Evolutionary conservation across 805 yeast genomes (phyloP), one percentile per base, ranked within the genome.

Genomic region (Zygoascus flipseniorum): DNA sequence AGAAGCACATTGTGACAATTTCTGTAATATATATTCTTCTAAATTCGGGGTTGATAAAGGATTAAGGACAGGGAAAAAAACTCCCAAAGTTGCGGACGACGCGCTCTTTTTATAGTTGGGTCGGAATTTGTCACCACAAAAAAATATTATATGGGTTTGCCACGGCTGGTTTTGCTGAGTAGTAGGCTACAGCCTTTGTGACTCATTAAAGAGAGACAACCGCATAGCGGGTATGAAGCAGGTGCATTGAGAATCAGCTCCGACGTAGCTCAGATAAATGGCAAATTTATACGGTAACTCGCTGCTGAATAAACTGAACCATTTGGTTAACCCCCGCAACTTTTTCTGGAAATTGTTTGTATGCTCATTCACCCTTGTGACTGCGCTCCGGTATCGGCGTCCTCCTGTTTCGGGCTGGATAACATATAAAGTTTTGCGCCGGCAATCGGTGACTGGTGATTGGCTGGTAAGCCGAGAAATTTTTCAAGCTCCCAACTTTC

Each of bases 1-100:
- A 50, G 44, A 50, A 50, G 48, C 48, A 50, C 53, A 50, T 50
- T 44, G 26, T 50, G 42, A 26, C 45, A 18, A 14, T 13, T 48
- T 31, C 35, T 48, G 16, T 41, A 13, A 23, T 48, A 11, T 48
- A 31, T 48, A 31, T 39, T 42, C 14, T 48, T 48, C 51, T 48
- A 48, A 48, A 8, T 48, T 23, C 14, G 26, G 42, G 39, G 18
- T 20, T 23, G 23, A 19, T 14, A 45, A 26, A 42, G 26, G 14
- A 4, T 42, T 42, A 19, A 42, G 26, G 26, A 42, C 20, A 42
- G 26, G 44, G 43, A 14, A 42, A 42, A 42, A 19, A 42, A 42
- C 20, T 42, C 26, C 20, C 20, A 42, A 18, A 10, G 5, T 3
- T 18, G 20, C 19, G 44, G 26, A 23, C 4, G 18, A 14, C 13